These are phyloP conservation scores for Penicillium sp. DNA, from an alignment of 2,329 filamentous ascomycete species.

Conservation along the genomic window DNA sequence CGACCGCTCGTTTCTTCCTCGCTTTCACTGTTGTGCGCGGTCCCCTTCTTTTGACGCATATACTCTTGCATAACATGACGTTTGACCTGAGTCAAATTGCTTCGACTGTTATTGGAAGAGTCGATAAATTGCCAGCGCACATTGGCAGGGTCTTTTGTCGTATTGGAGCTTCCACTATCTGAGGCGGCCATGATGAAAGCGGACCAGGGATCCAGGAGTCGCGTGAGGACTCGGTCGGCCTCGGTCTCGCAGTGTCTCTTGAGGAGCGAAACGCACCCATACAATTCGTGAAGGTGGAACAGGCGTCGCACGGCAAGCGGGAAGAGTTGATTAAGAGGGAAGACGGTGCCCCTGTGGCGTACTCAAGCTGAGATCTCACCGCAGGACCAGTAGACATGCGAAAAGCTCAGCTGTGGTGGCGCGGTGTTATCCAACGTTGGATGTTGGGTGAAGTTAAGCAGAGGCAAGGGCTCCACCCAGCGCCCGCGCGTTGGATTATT, in stretches of 20 bases:
- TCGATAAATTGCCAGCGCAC: conserved; percentile 46
- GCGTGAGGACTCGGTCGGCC: not conserved
- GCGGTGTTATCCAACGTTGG: not conserved
- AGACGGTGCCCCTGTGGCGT: not conserved
- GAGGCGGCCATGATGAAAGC: conserved; percentile 21
- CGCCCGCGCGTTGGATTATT: conserved; percentile 2
- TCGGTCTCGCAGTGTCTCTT: not conserved
- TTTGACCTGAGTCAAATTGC: conserved; percentile 44
- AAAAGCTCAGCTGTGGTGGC: not conserved
- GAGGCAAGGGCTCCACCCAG: conserved; percentile 2
- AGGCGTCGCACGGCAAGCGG: not conserved
- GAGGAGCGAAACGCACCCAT: too few species aligned
- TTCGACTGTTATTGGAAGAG: conserved; percentile 37
- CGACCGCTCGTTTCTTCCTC: conserved; percentile 16
- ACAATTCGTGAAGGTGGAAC: not conserved
- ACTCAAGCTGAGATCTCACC: not conserved
- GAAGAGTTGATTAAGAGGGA: not conserved
- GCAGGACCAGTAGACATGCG: not conserved
- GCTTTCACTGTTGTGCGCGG: conserved; percentile 19
- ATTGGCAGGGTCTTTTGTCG: conserved; percentile 13
- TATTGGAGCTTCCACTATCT: conserved; percentile 1
- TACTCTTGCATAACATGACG: conserved; percentile 50
- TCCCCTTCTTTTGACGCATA: conserved; percentile 40
- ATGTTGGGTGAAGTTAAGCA: conserved; percentile 1
- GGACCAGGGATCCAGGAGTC: not conserved